Conservation (phyloP, 2,329 filamentous ascomycete genomes). For the Penicillium sp. region DNA sequence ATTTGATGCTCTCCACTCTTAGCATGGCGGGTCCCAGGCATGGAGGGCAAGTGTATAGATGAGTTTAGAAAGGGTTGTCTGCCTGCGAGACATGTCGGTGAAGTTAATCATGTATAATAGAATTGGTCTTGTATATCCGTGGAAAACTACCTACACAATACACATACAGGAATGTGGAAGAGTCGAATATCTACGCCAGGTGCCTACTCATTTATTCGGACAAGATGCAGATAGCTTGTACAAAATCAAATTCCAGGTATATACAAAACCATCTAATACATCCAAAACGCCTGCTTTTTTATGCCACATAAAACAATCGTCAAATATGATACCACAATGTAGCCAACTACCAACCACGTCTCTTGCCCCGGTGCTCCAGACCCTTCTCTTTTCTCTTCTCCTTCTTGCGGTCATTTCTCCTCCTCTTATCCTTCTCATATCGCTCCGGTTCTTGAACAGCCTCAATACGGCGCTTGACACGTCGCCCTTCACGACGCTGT, state of each 20-base stretch:
- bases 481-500: slow-evolving; percentile 69
- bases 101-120: neutral
- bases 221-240: neutral
- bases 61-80: slow-evolving; percentile 9
- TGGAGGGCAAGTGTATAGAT: slow-evolving; percentile 9
- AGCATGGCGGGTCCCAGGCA: slow-evolving; percentile 27
- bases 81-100: neutral
- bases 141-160: too few species aligned
- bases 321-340: slow-evolving; percentile 6
- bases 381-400: slow-evolving; percentile 78
- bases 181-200: too few species aligned
- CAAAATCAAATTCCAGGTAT: slow-evolving; percentile 24
- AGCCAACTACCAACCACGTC: slow-evolving; percentile 64
- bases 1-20: slow-evolving; percentile 21
- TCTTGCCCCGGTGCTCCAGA: slow-evolving; percentile 67
- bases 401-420: slow-evolving; percentile 81
- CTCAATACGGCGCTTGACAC: slow-evolving; percentile 85
- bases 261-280: slow-evolving; percentile 13
- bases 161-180: too few species aligned
- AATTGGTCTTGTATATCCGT: neutral
- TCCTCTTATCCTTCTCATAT: slow-evolving; percentile 74
- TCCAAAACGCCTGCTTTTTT: slow-evolving; percentile 27
- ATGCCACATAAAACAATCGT: slow-evolving; percentile 20
- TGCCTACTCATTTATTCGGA: neutral
- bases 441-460: slow-evolving; percentile 79